Evolutionary conservation across 2,329 filamentous ascomycete species (phyloP).

Genomic region (Aspergillus ibericus): DNA sequence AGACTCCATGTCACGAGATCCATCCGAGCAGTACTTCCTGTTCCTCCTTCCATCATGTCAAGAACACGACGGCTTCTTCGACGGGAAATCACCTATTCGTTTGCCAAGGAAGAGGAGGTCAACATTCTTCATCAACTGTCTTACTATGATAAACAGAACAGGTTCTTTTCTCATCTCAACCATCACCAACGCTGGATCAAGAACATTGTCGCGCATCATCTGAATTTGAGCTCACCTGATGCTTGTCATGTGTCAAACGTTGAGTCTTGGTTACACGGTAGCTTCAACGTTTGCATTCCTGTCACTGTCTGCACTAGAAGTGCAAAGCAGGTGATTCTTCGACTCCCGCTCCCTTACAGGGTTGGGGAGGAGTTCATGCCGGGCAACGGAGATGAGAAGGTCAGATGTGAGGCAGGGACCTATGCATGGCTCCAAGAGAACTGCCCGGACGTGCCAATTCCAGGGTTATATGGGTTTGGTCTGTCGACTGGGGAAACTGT

Average conservation of each 20-base stretch:
- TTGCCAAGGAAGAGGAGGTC: conserved; percentile 19
- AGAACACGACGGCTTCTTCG: conserved; percentile 11
- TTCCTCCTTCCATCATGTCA: not conserved
- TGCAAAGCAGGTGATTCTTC: conserved; percentile 16
- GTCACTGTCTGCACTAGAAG: not conserved
- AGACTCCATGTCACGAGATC: not conserved
- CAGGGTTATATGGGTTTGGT: conserved; percentile 27
- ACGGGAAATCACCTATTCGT: conserved; percentile 22
- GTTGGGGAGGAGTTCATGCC: conserved; percentile 23
- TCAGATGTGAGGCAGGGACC: conserved; percentile 28
- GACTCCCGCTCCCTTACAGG: conserved; percentile 26
- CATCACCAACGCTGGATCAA: conserved; percentile 22
- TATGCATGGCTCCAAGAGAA: conserved; percentile 31
- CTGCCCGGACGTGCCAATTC: conserved; percentile 27
- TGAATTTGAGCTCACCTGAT: conserved; percentile 17
- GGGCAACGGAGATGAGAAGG: conserved; percentile 31
- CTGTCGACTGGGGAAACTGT: conserved; percentile 25
- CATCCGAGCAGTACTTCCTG: not conserved
- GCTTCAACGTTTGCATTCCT: conserved; percentile 18
- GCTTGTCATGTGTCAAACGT: conserved; percentile 16
- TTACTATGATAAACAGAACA: conserved; percentile 17
- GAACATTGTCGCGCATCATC: conserved; percentile 29
- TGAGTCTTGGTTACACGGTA: conserved; percentile 21
- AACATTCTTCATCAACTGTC: conserved; percentile 24
- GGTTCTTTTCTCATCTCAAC: conserved; percentile 22